Evolutionary conservation across 2,329 filamentous ascomycete species (phyloP), one percentile per base, ranked within the genome.

Genomic region (Colletotrichum tabaci): DNA sequence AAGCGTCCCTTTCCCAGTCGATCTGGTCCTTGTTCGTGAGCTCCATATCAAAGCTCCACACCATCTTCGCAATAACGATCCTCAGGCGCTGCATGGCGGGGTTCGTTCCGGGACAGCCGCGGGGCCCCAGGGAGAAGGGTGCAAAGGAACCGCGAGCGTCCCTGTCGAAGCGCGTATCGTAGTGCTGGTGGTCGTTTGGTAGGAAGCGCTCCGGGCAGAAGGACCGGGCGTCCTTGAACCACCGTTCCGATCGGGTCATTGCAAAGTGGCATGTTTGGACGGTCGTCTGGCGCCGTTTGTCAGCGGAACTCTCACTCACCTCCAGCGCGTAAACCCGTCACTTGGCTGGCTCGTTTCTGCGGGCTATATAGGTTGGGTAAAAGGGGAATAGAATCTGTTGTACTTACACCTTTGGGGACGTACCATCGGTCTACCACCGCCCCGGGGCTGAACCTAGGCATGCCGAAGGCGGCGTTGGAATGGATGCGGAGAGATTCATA

Each of bases 321-420:
- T 23, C 21, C 1, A 23, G 21, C 21, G 21, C 21, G 21, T 2
- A 23, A 23, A 23, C 21, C 2, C 21, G 2, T 23, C 21, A 2
- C 21, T 23, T 2, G 2, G 21, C 21, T 2, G 21, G 21, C 21
- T 23, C 21, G 21, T 2, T 23, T 23, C 21, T 23, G 21, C 21
- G 21, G 21, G 2, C 21, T 23, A 2, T 23, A 2, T 1, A 6
- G 18, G 16, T 55, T 8, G 1, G 1, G 3, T 0, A 3, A 3
- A 6, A 9, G 10, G 3, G 12, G 13, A 12, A 13, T 1, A 0
- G 7, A 1, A 18, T 2, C 1, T 3, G 12, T 15, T 7, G 4
- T 23, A 44, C 61, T 21, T 40, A 64, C 50, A 15, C 61, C 61
- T 30, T 35, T 16, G 2, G 61, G 50, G 21, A 64, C 23, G 4